Evolutionary conservation across 1,284 basidiomycete genomes (phyloP), one percentile per base, ranked within the genome.

Genomic region (Quambalaria eucalypti): DNA sequence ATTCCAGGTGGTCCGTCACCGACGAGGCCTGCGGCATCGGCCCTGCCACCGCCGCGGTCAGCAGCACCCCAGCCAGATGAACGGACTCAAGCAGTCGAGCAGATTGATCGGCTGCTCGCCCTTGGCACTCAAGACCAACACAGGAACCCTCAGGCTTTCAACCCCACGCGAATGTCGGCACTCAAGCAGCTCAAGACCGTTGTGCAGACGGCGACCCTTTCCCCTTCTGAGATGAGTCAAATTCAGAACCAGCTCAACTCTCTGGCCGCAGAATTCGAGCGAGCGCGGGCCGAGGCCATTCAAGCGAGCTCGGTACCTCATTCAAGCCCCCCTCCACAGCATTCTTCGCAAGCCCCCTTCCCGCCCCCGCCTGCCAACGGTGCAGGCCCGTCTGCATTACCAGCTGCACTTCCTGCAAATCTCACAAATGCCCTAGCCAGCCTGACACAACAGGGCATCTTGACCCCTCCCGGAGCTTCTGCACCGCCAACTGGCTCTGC

Each of bases 171-270:
- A 9, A 54, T 70, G 19, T 59, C 66, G 14, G 61, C 67, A 26
- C 60, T 75, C 14, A 52, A 30, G 40, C 61, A 91, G 87, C 78
- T 92, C 56, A 85, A 86, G 50, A 81, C 80, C 52, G 79, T 90
- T 30, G 86, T 90, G 1, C 84, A 87, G 68, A 82, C 67, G 19
- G 73, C 83, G 1, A 85, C 86, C 14, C 84, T 91, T 16, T 87
- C 87, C 1, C 84, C 86, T 65, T 82, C 83, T 26, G 87, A 92
- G 70, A 79, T 92, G 28, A 80, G 81, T 39, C 87, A 89, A 69
- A 91, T 93, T 53, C 80, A 90, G 0, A 76, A 78, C 30, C 88
- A 90, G 70, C 76, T 93, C 5, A 84, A 87, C 33, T 80, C 81
- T 29, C 77, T 90, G 19, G 80, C 84, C 33, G 52, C 55, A 21